These are phyloP conservation scores for Alternaria sp. DNA, from an alignment of 2,329 filamentous ascomycete genomes.

Conservation along the genomic window DNA sequence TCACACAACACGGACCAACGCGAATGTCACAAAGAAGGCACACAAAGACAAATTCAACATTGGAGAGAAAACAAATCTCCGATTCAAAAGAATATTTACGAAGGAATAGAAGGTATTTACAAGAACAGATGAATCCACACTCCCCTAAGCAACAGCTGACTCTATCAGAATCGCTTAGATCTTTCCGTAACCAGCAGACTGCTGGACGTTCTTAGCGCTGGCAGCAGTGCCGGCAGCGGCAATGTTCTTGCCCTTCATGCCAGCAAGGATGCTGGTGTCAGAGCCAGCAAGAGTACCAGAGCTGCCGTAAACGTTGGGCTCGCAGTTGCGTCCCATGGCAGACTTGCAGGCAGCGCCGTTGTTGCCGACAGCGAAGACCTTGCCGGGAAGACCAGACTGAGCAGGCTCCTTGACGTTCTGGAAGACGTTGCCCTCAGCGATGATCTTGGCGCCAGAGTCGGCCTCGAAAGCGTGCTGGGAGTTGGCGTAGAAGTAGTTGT, in stretches of 20 bases:
- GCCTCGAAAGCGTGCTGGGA: conserved; percentile 64
- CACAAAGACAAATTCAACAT: neutral
- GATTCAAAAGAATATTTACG: neutral
- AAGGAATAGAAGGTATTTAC: neutral
- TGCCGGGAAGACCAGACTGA: conserved; percentile 50
- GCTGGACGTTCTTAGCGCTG: conserved; percentile 26
- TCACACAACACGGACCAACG: neutral
- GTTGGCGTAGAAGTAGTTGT: conserved; percentile 67
- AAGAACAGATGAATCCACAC: neutral
- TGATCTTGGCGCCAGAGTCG: conserved; percentile 48
- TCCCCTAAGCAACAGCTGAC: neutral
- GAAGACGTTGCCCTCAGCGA: conserved; percentile 66
- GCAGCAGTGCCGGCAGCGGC: conserved; percentile 49
- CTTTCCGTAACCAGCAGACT: conserved; percentile 31
- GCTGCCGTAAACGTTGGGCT: conserved; percentile 53
- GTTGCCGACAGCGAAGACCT: conserved; percentile 48
- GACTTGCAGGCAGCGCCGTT: conserved; percentile 52
- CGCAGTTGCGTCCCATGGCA: conserved; percentile 58
- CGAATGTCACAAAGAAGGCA: neutral
- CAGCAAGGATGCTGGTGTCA: conserved; percentile 57
- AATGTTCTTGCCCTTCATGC: conserved; percentile 62
- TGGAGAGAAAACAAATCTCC: neutral
- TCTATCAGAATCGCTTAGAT: conserved; percentile 16
- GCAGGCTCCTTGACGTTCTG: conserved; percentile 56
- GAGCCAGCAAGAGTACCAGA: conserved; percentile 34